A percentile compares a stretch with the other conserved stretches of the same genome.
Evolutionary conservation across 2,329 filamentous ascomycete genomes (phyloP).

Genomic region (Fusarium sp.): DNA sequence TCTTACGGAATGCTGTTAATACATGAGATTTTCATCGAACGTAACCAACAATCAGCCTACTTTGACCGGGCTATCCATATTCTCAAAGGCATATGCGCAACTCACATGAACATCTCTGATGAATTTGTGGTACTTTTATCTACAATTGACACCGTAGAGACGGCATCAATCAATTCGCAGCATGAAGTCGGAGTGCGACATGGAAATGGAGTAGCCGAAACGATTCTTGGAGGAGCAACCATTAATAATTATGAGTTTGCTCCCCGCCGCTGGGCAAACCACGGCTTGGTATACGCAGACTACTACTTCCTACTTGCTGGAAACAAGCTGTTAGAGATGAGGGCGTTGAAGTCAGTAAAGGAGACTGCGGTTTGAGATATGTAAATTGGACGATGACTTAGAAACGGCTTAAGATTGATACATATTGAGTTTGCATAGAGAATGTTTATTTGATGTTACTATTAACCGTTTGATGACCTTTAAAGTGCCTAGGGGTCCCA

Average conservation of each 20-base stretch:
- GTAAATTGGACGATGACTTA: too few relatives aligned
- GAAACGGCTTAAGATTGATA: too few relatives aligned
- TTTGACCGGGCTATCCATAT: constrained; percentile 15
- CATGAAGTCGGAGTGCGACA: neutral
- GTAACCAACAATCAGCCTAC: constrained; percentile 33
- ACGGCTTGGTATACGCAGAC: constrained; percentile 65
- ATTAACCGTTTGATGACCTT: too few relatives aligned
- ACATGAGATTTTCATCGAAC: constrained; percentile 47
- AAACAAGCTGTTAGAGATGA: constrained; percentile 51
- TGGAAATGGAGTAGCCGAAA: constrained; percentile 51
- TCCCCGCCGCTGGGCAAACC: constrained; percentile 60
- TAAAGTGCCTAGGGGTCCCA: too few relatives aligned
- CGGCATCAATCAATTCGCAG: neutral
- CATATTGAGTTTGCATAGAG: too few relatives aligned
- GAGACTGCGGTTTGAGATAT: too few relatives aligned
- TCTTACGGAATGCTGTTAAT: constrained; percentile 58
- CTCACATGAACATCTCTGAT: constrained; percentile 39
- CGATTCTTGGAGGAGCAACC: constrained; percentile 61
- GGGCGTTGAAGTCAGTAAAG: constrained; percentile 22
- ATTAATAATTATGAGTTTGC: constrained; percentile 64
- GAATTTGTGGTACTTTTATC: neutral
- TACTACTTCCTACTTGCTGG: constrained; percentile 64
- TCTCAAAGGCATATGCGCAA: constrained; percentile 13
- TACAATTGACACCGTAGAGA: constrained; percentile 46
- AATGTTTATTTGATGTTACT: too few relatives aligned